Conservation (phyloP, 805 yeast species). For the Schizosaccharomyces cryophilus region DNA sequence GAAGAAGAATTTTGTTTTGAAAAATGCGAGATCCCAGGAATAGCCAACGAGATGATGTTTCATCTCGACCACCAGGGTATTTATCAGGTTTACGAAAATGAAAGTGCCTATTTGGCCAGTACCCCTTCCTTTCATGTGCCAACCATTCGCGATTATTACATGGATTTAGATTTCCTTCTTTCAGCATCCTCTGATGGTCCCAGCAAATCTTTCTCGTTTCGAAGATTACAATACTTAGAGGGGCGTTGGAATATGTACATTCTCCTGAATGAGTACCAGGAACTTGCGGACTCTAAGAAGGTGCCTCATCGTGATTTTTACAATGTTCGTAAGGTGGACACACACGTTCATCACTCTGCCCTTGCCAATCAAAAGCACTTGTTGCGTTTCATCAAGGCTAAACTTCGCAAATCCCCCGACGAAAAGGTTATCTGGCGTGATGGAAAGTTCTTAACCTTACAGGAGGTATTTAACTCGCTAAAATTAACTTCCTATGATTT, state of each 20-base stretch:
- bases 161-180: conserved; percentile 55
- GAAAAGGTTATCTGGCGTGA: conserved; percentile 81
- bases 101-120: conserved; percentile 8
- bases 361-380: conserved; percentile 97
- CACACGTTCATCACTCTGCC: conserved; percentile 97
- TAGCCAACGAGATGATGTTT: conserved; percentile 19
- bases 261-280: conserved; percentile 75
- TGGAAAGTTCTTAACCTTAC: conserved; percentile 60
- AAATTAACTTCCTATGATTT: conserved; percentile 82
- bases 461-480: conserved; percentile 77
- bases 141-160: conserved; percentile 60
- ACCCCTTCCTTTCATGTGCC: conserved; percentile 39
- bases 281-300: conserved; percentile 59
- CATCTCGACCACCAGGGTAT: conserved; percentile 38
- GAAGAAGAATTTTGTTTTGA: conserved; percentile 35
- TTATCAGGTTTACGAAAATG: conserved; percentile 30
- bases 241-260: conserved; percentile 90
- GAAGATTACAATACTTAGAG: conserved; percentile 76
- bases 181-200: conserved; percentile 81
- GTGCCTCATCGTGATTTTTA: conserved; percentile 95
- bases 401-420: conserved; percentile 62
- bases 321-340: conserved; percentile 88
- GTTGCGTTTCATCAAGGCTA: conserved; percentile 78
- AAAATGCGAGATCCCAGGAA: conserved; percentile 30
- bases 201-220: conserved; percentile 81